Conservation (phyloP, 768 basidiomycete genomes). For the Suillus sp. region DNA sequence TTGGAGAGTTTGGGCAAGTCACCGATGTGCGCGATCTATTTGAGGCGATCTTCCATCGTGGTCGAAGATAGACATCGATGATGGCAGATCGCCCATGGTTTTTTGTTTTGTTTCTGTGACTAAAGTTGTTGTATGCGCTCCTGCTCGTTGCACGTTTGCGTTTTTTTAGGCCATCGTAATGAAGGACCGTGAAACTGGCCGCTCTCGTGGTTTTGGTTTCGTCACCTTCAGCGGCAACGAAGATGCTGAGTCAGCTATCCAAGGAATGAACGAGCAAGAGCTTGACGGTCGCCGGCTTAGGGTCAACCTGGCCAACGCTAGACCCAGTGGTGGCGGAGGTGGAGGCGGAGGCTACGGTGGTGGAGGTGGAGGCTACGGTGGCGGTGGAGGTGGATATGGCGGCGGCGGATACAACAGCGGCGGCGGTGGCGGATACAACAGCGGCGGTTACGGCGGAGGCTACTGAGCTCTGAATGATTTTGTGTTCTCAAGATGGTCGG, state of each 20-base stretch:
- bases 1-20: conserved; percentile 46
- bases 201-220: conserved; percentile 61
- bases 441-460: conserved; percentile 11
- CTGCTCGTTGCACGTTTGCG: conserved; percentile 14
- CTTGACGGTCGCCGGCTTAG: conserved; percentile 56
- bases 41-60: conserved; percentile 32
- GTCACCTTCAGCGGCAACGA: conserved; percentile 38
- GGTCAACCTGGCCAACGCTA: conserved; percentile 45
- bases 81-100: conserved; percentile 30
- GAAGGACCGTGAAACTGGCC: conserved; percentile 58
- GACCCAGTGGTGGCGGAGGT: conserved; percentile 32
- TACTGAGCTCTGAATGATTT: not conserved
- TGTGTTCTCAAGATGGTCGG: conserved; percentile 2
- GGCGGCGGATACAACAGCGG: not conserved
- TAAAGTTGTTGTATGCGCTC: conserved; percentile 32
- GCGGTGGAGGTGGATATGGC: conserved; percentile 16
- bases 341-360: conserved; percentile 17
- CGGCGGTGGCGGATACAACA: conserved; percentile 17
- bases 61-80: conserved; percentile 22
- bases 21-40: conserved; percentile 49
- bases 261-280: conserved; percentile 49
- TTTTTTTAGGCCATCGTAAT: conserved; percentile 35
- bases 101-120: conserved; percentile 18
- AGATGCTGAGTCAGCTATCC: conserved; percentile 50
- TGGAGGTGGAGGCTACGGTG: conserved; percentile 14